Base-by-base conservation (phyloP, 2,329 filamentous ascomycete species). In the Lachnellula suecica region DNA sequence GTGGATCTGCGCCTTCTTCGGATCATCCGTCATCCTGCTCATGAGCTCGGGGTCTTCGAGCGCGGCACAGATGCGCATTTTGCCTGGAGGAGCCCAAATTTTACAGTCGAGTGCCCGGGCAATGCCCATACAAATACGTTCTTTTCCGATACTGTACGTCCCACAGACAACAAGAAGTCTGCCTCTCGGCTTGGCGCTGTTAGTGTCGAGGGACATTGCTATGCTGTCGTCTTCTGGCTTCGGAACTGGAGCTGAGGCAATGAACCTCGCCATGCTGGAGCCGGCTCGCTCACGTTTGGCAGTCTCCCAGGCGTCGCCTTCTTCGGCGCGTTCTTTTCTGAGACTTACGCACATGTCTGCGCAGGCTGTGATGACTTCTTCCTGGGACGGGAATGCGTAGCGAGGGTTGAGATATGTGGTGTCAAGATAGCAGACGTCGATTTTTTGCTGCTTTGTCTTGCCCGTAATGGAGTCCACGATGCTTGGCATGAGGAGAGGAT, bases 141-240 rank as follows among this genome's bases (percentile, higher is more conserved):
- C 94, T 72, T 99, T 99, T 66, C 94, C 94, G 64, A 99, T 99
- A 62, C 89, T 95, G 72, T 99, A 99, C 0, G 94, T 99, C 41
- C 94, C 94, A 55, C 96, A 95, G 6, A 99, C 83, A 4, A 99
- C 89, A 0, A 99, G 80, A 2, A 99, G 79, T 4, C 91, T 85
- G 43, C 89, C 85, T 42, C 77, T 76, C 25, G 68, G 64, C 58
- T 67, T 77, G 46, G 51, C 59, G 24, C 34, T 29, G 58, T 67
- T 77, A 47, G 49, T 59, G 34, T 23, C 37, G 19, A 40, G 56
- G 59, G 52, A 52, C 57, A 60, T 63, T 13, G 59, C 59, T 8
- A 61, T 59, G 24, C 56, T 63, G 19, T 60, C 52, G 10, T 66
- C 62, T 49, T 61, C 57, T 4, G 59, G 34, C 42, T 67, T 66